Base-by-base conservation (phyloP, 2,329 filamentous ascomycete species). In the Colletotrichum magnum region DNA sequence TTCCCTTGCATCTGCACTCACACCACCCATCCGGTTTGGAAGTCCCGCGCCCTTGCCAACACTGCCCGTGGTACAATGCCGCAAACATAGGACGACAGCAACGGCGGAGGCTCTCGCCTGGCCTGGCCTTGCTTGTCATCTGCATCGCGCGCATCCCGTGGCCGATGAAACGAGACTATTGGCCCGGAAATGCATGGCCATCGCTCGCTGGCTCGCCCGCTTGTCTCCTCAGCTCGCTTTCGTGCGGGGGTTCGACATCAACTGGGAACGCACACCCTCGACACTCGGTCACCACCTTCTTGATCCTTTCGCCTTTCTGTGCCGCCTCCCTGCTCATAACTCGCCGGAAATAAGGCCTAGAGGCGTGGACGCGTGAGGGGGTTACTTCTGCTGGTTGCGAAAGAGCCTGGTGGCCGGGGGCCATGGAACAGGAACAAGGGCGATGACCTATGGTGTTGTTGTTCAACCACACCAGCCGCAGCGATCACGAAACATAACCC, bases 151-250 rank as follows among this genome's bases (percentile, higher is more conserved):
- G 48, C 65, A 69, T 51, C 54, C 21, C 43, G 6, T 21, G 32
- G 12, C 18, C 45, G 41, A 24, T 69, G 66, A 57, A 69, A 69
- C 66, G 56, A 26, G 60, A 60, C 62, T 60, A 66, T 69, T 66
- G 62, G 62, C 32, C 64, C 56, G 50, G 45, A 45, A 50, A 24
- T 50, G 47, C 10, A 18, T 50, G 47, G 39, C 10, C 41, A 10
- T 36, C 32, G 10, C 32, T 36, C 32, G 62, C 28, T 64, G 65
- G 53, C 64, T 54, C 32, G 32, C 32, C 65, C 48, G 12, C 21
- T 28, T n/a, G 18, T 51, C 18, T 16, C 13, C 57, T 6, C 32
- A 18, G 28, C 48, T 26, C 52, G 26, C 21, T 15, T 52, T 15
- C 51, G 56, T 60, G 66, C 62, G 66, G 62, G 32, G 66, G 66